phyloP scores from a whole-genome alignment of 495 filamentous ascomycete species.

The Neurospora sp. region DNA sequence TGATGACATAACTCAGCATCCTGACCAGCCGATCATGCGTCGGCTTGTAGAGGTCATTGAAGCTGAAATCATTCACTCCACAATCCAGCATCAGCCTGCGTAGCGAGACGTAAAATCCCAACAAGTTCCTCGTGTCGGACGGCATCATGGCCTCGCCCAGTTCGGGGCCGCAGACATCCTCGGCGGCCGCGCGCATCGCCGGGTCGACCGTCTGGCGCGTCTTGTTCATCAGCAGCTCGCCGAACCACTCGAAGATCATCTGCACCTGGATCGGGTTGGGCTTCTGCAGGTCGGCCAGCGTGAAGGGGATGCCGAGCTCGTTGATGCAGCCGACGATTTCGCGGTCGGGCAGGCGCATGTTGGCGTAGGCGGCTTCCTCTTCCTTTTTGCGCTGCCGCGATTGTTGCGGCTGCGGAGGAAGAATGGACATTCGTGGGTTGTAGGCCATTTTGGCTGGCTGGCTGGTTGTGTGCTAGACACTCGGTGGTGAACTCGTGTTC shows the following conservation, averaged over 20 bases:
- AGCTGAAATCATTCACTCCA: conserved; percentile 85
- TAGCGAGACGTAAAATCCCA: conserved; percentile 83
- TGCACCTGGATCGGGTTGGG: conserved; percentile 90
- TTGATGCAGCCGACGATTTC: conserved; percentile 96
- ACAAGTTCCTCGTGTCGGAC: conserved; percentile 76
- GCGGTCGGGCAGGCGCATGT: conserved; percentile 76
- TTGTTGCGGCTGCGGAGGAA: conserved; percentile 47
- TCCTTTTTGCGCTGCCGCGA: conserved; percentile 57
- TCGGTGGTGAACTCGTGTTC: too few relatives aligned
- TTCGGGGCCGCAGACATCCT: conserved; percentile 71
- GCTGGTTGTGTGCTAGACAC: neutral
- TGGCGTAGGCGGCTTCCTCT: conserved; percentile 66
- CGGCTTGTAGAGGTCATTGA: conserved; percentile 79
- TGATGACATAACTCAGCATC: conserved; percentile 94
- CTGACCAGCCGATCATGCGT: conserved; percentile 78
- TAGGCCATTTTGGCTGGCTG: conserved; percentile 45
- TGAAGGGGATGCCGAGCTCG: conserved; percentile 87
- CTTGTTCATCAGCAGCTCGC: conserved; percentile 82
- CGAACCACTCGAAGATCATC: conserved; percentile 95
- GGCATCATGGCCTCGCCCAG: conserved; percentile 68
- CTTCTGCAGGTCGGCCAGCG: conserved; percentile 80
- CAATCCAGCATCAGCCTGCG: conserved; percentile 73
- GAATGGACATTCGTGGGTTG: conserved; percentile 71
- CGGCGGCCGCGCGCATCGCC: conserved; percentile 80
- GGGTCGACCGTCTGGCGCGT: conserved; percentile 87